Evolutionary conservation across 2,329 filamentous ascomycete species (phyloP).

Genomic region (Phaeosphaeria sp.): DNA sequence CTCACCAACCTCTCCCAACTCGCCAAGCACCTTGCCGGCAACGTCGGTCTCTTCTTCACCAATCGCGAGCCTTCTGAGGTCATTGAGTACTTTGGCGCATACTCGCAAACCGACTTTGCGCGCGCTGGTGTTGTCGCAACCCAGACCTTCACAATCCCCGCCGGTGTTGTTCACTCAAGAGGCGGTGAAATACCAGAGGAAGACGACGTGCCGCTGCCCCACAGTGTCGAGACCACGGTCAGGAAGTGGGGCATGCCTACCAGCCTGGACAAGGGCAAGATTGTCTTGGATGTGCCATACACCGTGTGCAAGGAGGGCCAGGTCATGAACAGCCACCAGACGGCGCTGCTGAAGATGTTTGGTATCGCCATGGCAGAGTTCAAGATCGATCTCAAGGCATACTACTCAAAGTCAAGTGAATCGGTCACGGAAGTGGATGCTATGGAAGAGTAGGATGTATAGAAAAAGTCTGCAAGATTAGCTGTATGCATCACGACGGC

Average conservation of each 20-base stretch:
- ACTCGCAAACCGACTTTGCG: constrained; percentile 84
- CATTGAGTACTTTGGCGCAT: constrained; percentile 72
- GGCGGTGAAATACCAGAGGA: constrained; percentile 80
- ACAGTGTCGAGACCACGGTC: constrained; percentile 89
- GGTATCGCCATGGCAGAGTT: constrained; percentile 91
- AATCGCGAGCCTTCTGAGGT: constrained; percentile 74
- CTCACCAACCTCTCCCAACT: constrained; percentile 78
- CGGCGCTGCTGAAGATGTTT: constrained; percentile 91
- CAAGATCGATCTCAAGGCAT: constrained; percentile 78
- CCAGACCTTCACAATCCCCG: constrained; percentile 79
- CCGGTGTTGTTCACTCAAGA: constrained; percentile 78
- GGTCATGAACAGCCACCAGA: constrained; percentile 87
- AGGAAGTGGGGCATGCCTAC: constrained; percentile 90
- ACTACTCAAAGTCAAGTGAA: constrained; percentile 45
- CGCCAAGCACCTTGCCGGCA: constrained; percentile 73
- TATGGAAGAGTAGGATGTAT: constrained; percentile 50
- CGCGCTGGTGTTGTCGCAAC: constrained; percentile 80
- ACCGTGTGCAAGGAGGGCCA: constrained; percentile 85
- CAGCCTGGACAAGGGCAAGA: constrained; percentile 84
- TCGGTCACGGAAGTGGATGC: constrained; percentile 59
- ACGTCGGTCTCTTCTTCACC: constrained; percentile 90
- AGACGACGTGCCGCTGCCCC: constrained; percentile 84
- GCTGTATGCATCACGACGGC: constrained; percentile 30
- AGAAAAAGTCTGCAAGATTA: background rate
- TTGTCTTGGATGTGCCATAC: constrained; percentile 76